Evolutionary conservation across 768 basidiomycete species (phyloP).

Genomic region (Paxillus rubicundulus): DNA sequence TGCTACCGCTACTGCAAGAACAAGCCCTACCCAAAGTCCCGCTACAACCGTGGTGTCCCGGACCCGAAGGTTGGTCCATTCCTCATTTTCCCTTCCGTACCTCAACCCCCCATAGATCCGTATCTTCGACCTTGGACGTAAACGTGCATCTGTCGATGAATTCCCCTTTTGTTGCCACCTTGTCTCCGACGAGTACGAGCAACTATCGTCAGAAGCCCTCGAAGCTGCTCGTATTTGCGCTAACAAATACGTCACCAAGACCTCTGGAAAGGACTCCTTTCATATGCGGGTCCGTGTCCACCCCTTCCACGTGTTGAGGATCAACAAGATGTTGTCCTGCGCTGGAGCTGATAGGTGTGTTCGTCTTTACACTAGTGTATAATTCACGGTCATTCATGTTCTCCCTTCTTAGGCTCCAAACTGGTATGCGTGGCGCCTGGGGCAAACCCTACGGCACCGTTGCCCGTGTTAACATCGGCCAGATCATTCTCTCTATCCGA

Average conservation of each 20-base stretch:
- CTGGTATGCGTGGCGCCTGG: constrained; percentile 99
- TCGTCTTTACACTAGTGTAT: not conserved
- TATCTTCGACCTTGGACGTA: constrained; percentile 94
- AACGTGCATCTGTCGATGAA: constrained; percentile 95
- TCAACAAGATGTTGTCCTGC: constrained; percentile 99
- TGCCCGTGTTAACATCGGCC: constrained; percentile 95
- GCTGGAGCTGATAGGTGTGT: constrained; percentile 93
- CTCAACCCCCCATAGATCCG: constrained; percentile 61
- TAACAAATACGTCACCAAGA: constrained; percentile 99
- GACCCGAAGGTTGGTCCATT: constrained; percentile 71
- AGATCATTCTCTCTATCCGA: constrained; percentile 89
- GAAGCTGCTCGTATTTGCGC: constrained; percentile 99
- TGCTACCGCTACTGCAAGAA: constrained; percentile 99
- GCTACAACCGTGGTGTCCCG: constrained; percentile 98
- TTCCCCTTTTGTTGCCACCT: constrained; percentile 97
- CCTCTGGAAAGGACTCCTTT: constrained; percentile 98
- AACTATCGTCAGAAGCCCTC: constrained; percentile 91
- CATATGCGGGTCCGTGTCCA: constrained; percentile 95
- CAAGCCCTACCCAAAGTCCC: constrained; percentile 95
- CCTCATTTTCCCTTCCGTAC: too few relatives aligned
- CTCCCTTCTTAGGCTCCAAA: constrained; percentile 62
- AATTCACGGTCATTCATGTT: not conserved
- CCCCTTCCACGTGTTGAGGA: constrained; percentile 97
- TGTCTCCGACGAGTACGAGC: constrained; percentile 98
- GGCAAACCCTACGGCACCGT: constrained; percentile 97